phyloP scores from a whole-genome alignment of 805 yeast genomes.

The Yarrowia divulgata region DNA sequence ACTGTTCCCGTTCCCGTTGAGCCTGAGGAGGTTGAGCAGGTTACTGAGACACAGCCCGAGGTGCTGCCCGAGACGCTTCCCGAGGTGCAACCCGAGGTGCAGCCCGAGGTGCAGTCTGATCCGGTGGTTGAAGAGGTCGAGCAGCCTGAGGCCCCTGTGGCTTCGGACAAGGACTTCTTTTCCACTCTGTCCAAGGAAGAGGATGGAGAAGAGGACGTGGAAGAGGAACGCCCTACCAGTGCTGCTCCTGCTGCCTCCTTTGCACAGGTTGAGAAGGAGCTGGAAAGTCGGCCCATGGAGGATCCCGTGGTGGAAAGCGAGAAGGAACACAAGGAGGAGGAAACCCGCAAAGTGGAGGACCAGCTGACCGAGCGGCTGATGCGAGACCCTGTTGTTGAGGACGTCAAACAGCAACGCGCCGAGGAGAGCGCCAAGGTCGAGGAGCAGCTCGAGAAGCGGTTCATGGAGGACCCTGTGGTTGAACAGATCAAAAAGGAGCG shows the following conservation, averaged over 20 bases:
- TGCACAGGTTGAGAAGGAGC: neutral
- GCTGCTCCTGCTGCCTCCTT: neutral
- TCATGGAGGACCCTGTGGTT: constrained; percentile 36
- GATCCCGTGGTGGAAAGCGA: constrained; percentile 22
- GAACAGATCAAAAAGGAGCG: constrained; percentile 9
- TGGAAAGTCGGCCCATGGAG: constrained; percentile 13
- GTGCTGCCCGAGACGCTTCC: neutral
- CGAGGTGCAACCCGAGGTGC: no score
- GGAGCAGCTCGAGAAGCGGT: constrained; percentile 3
- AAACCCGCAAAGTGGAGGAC: neutral
- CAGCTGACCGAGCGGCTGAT: constrained; percentile 16
- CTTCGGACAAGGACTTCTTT: constrained; percentile 38
- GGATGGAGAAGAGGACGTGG: constrained; percentile 13
- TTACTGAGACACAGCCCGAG: neutral
- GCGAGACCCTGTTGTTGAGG: constrained; percentile 24
- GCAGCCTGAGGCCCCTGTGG: constrained; percentile 10
- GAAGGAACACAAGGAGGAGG: constrained; percentile 13
- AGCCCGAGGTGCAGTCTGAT: neutral
- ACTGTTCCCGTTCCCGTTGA: constrained; percentile 34
- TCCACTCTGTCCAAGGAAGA: constrained; percentile 29
- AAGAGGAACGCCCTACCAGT: neutral
- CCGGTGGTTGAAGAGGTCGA: constrained; percentile 15
- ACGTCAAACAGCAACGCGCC: neutral
- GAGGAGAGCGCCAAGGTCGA: constrained; percentile 11
- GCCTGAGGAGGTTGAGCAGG: constrained; percentile 31